phyloP scores from a whole-genome alignment of 2,329 filamentous ascomycete genomes.

The Sarocladium oryzae region DNA sequence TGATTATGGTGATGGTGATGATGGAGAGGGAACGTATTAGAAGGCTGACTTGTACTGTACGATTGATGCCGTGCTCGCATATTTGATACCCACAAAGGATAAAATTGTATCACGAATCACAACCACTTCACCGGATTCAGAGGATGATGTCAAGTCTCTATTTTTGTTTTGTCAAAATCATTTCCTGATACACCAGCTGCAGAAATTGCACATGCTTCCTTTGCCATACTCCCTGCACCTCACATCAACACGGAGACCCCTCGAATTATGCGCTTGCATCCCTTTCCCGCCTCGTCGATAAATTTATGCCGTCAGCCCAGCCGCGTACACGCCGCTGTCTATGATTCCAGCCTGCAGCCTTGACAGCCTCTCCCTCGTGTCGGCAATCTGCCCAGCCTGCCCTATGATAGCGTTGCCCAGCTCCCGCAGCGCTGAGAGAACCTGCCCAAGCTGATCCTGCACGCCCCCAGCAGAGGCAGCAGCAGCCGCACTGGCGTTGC shows the following conservation, averaged over 20 bases:
- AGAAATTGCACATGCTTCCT: not conserved
- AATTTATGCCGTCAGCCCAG: conserved; percentile 26
- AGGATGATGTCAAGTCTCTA: not conserved
- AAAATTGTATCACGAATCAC: not conserved
- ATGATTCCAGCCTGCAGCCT: conserved; percentile 35
- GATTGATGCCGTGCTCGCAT: conserved; percentile 5
- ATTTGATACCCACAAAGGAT: conserved; percentile 10
- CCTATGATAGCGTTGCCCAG: conserved; percentile 34
- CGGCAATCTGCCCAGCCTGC: conserved; percentile 36
- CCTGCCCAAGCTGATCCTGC: conserved; percentile 32
- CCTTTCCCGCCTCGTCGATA: too few relatives aligned
- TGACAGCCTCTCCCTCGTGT: conserved; percentile 34
- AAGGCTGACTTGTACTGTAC: not conserved
- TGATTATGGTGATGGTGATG: conserved; percentile 46
- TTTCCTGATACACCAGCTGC: not conserved
- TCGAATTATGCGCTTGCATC: too few relatives aligned
- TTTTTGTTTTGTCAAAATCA: not conserved
- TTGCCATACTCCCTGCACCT: conserved; percentile 10
- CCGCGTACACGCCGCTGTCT: conserved; percentile 28
- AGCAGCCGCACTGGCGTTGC: conserved; percentile 14
- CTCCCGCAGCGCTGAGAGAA: conserved; percentile 31
- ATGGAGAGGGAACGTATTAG: conserved; percentile 37
- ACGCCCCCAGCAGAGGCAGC: conserved; percentile 18
- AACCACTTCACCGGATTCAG: not conserved
- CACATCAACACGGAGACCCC: too few relatives aligned